phyloP scores from a whole-genome alignment of 1,284 basidiomycete species.

The Pseudozyma flocculosa region DNA sequence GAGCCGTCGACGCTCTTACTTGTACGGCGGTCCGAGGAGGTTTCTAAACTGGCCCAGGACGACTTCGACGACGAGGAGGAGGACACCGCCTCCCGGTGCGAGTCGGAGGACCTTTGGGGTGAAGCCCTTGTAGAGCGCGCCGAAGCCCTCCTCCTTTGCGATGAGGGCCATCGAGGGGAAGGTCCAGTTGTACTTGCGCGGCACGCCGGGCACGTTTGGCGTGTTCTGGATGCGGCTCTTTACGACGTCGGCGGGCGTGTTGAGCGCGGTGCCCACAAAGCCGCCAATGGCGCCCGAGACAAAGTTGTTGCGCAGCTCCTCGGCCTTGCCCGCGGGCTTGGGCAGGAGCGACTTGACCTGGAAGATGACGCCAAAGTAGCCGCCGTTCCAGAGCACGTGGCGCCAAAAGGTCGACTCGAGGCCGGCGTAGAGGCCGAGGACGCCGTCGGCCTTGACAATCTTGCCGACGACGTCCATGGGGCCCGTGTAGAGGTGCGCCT shows the following conservation, averaged over 20 bases:
- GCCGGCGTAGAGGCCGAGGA: slow-evolving; percentile 72
- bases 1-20: slow-evolving; percentile 15
- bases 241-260: slow-evolving; percentile 85
- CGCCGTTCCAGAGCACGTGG: slow-evolving; percentile 66
- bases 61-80: slow-evolving; percentile 67
- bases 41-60: slow-evolving; percentile 41
- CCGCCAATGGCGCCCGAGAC: slow-evolving; percentile 86
- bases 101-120: slow-evolving; percentile 68
- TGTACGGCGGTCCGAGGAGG: slow-evolving; percentile 49
- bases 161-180: slow-evolving; percentile 69
- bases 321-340: slow-evolving; percentile 69
- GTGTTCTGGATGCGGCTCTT: slow-evolving; percentile 91
- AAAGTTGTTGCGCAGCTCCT: slow-evolving; percentile 85
- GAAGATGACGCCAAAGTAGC: slow-evolving; percentile 69
- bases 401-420: slow-evolving; percentile 51
- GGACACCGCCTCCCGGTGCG: slow-evolving; percentile 90
- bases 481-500: slow-evolving; percentile 82
- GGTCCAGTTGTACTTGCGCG: slow-evolving; percentile 83
- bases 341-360: slow-evolving; percentile 77
- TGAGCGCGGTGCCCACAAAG: slow-evolving; percentile 74
- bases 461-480: slow-evolving; percentile 91
- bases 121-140: slow-evolving; percentile 92
- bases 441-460: slow-evolving; percentile 82
- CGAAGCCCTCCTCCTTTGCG: slow-evolving; percentile 82
- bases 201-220: slow-evolving; percentile 59